Evolutionary conservation across 2,329 filamentous ascomycete genomes (phyloP).

Genomic region (Parafenestella ontariensis): DNA sequence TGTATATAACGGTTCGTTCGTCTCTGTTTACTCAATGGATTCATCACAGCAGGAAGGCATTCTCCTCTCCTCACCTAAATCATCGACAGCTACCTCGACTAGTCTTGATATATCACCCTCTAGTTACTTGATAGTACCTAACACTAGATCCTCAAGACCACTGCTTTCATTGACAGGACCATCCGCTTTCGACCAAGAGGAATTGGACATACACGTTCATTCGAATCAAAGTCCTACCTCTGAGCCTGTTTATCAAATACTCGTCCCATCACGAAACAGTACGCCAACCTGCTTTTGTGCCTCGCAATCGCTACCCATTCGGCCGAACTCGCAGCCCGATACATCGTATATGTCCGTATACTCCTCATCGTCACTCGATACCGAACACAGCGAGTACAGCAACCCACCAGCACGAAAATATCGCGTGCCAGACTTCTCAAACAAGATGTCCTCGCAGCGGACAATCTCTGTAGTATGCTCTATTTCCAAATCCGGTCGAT

Average conservation of each 20-base stretch:
- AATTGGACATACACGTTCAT: neutral
- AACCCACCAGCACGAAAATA: constrained; percentile 37
- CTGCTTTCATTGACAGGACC: constrained; percentile 6
- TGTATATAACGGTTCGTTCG: constrained; percentile 24
- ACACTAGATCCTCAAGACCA: constrained; percentile 3
- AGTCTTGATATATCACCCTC: constrained; percentile 12
- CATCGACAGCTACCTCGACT: constrained; percentile 12
- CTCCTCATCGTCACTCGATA: constrained; percentile 27
- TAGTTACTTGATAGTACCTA: constrained; percentile 26
- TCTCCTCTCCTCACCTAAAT: constrained; percentile 11
- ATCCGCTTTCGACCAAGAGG: constrained; percentile 5
- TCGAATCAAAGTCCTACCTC: neutral
- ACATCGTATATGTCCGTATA: constrained; percentile 29
- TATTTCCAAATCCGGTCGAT: neutral
- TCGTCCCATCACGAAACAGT: constrained; percentile 2
- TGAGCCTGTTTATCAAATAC: constrained; percentile 7
- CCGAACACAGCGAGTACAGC: constrained; percentile 30
- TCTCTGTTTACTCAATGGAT: constrained; percentile 9
- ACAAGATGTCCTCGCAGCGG: constrained; percentile 30
- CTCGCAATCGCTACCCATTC: constrained; percentile 1
- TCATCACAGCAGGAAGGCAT: constrained; percentile 14
- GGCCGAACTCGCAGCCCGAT: constrained; percentile 3
- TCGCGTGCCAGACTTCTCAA: constrained; percentile 25
- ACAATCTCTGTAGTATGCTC: constrained; percentile 36
- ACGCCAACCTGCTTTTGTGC: neutral